Base-by-base conservation (phyloP, 371 early-diverging fungal genomes). In the Zopfochytrium polystomum region DNA sequence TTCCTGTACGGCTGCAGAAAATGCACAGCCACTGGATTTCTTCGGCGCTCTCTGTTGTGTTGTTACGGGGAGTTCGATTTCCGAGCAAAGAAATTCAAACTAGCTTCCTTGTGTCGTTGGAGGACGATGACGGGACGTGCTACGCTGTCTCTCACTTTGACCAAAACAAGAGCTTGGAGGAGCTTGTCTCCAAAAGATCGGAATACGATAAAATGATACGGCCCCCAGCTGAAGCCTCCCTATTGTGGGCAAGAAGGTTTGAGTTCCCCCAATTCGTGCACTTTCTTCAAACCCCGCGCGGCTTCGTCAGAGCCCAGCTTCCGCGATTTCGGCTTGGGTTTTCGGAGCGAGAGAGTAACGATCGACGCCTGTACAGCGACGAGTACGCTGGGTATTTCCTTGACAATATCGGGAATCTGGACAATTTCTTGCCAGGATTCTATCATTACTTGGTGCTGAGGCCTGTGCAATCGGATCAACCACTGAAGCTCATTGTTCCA, bases 271-370 rank as follows among this genome's bases (percentile, higher is more conserved):
- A 52, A 26, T 52, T 52, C 20, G 27, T 52, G 23, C 52, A 52
- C 20, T 29, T 32, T 5, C 11, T 52, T 26, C 32, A 6, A 25
- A 52, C 7, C 4, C 32, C 52, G 6, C 20, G n/a, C 20, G 52
- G 29, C 6, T 29, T 11, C n/a, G 7, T 32, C 5, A 29, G 25
- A 32, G 27, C 32, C 27, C 6, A 6, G 22, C 25, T 38, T 18
- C 42, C 55, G 2, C n/a, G 55, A 55, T 55, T 55, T 30, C 34
- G 43, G 34, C n/a, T 55, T 34, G 22, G 25, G 20, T 55, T 55
- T 33, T 13, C 30, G 1, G n/a, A 32, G 34, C 33, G n/a, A 18
- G n/a, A 13, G 7, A 55, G 20, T 7, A 42, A 27, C 18, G 7
- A n/a, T 15, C n/a, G n/a, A n/a, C 7, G n/a, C 15, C 13, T 32